Conservation (phyloP, 2,329 filamentous ascomycete genomes). For the Lachnellula cervina region DNA sequence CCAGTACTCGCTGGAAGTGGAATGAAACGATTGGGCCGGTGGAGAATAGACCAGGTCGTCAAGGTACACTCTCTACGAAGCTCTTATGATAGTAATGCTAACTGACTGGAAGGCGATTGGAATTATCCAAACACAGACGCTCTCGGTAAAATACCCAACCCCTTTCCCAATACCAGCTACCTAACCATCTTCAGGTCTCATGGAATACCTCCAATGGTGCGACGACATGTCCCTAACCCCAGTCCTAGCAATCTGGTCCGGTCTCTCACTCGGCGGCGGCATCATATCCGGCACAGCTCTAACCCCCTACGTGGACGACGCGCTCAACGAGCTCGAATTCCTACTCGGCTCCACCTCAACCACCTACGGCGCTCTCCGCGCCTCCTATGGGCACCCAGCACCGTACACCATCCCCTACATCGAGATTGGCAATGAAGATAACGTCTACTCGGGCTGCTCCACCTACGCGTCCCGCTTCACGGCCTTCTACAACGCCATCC, state of each 20-base stretch:
- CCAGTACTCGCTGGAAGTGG: slow-evolving; percentile 30
- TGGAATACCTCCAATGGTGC: slow-evolving; percentile 34
- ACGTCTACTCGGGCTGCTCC: slow-evolving; percentile 30
- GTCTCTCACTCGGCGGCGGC: slow-evolving; percentile 37
- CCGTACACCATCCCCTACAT: slow-evolving; percentile 45
- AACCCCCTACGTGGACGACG: slow-evolving; percentile 40
- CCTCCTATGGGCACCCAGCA: slow-evolving; percentile 42
- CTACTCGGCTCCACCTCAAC: slow-evolving; percentile 41
- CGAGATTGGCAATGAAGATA: slow-evolving; percentile 38
- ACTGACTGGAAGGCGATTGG: slow-evolving; percentile 33
- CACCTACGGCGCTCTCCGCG: slow-evolving; percentile 40
- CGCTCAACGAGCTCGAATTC: slow-evolving; percentile 48
- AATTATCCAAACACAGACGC: slow-evolving; percentile 40
- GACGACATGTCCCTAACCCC: slow-evolving; percentile 42
- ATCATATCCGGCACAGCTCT: slow-evolving; percentile 36
- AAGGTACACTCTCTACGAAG: slow-evolving; percentile 20
- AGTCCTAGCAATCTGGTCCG: slow-evolving; percentile 43
- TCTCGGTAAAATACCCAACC: slow-evolving; percentile 41
- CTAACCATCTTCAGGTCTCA: not conserved
- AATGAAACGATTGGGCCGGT: slow-evolving; percentile 38
- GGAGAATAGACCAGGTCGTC: slow-evolving; percentile 29
- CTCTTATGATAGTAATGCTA: not conserved
- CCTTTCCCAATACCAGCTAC: slow-evolving; percentile 33
- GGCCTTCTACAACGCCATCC: slow-evolving; percentile 43
- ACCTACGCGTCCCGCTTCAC: slow-evolving; percentile 39